Evolutionary conservation across 345 rosid genomes (phyloP).

Genomic region (Salix caprea): DNA sequence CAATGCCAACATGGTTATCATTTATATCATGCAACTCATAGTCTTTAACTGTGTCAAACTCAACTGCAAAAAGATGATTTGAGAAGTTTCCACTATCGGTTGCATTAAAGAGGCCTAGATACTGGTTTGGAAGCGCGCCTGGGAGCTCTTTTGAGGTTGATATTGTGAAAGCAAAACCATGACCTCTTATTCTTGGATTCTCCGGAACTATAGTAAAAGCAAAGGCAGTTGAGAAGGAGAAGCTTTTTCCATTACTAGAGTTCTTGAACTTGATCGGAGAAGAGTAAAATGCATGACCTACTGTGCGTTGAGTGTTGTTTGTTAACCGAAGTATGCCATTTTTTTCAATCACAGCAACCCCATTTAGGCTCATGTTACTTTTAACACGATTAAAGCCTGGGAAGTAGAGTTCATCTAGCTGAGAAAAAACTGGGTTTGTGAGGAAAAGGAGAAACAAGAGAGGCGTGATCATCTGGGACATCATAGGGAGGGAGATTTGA

Average conservation of each 20-base stretch:
- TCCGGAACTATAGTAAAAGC: conserved; percentile 69
- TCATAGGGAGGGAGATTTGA: neutral
- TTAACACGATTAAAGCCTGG: conserved; percentile 1
- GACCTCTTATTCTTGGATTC: conserved; percentile 67
- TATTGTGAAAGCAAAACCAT: conserved; percentile 73
- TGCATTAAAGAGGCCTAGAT: conserved; percentile 58
- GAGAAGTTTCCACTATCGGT: conserved; percentile 44
- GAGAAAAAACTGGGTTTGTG: conserved; percentile 13
- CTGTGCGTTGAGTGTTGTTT: conserved; percentile 36
- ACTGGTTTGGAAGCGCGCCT: conserved; percentile 63
- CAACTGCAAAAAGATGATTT: conserved; percentile 71
- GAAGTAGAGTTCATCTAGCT: conserved; percentile 12
- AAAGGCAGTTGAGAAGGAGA: conserved; percentile 79
- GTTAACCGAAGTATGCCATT: conserved; percentile 64
- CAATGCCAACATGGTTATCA: conserved; percentile 82
- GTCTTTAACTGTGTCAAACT: conserved; percentile 74
- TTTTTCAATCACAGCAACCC: conserved; percentile 43
- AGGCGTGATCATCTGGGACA: neutral
- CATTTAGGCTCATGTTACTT: conserved; percentile 40
- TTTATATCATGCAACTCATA: conserved; percentile 61
- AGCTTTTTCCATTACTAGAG: conserved; percentile 27
- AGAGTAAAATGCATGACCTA: conserved; percentile 84
- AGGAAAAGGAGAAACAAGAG: conserved; percentile 8
- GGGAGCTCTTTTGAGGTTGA: conserved; percentile 44
- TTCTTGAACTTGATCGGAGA: conserved; percentile 54